Evolutionary conservation across 2,329 filamentous ascomycete species (phyloP).

Genomic region (Stagonosporopsis tanaceti): DNA sequence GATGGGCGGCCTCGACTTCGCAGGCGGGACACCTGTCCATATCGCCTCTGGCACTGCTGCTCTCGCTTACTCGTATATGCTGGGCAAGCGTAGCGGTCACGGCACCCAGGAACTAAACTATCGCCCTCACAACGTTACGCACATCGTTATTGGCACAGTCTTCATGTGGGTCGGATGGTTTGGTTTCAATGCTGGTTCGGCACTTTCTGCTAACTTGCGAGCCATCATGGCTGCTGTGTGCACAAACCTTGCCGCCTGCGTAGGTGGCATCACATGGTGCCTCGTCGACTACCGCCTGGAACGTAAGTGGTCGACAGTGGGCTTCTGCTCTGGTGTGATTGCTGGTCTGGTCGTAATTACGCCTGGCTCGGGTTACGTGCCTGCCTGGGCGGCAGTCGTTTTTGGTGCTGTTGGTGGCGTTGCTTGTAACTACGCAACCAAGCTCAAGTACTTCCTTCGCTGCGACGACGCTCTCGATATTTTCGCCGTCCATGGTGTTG

Average conservation of each 20-base stretch:
- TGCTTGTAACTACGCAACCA: slow-evolving; percentile 88
- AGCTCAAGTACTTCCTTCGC: slow-evolving; percentile 83
- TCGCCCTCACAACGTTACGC: slow-evolving; percentile 89
- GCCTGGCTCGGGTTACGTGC: slow-evolving; percentile 85
- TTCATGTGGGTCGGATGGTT: slow-evolving; percentile 98
- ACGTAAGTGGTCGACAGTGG: slow-evolving; percentile 90
- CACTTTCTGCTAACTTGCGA: slow-evolving; percentile 80
- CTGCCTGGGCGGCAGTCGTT: slow-evolving; percentile 82
- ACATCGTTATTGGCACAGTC: slow-evolving; percentile 90
- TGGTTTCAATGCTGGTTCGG: slow-evolving; percentile 90
- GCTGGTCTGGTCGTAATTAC: slow-evolving; percentile 89
- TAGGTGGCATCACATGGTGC: slow-evolving; percentile 89
- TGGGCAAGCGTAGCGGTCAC: slow-evolving; percentile 84
- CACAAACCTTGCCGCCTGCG: slow-evolving; percentile 83
- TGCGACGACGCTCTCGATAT: slow-evolving; percentile 88
- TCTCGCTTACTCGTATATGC: slow-evolving; percentile 88
- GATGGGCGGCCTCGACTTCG: slow-evolving; percentile 86
- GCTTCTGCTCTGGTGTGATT: slow-evolving; percentile 90
- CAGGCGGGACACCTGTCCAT: slow-evolving; percentile 89
- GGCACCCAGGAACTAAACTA: slow-evolving; percentile 90
- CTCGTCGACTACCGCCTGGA: slow-evolving; percentile 88
- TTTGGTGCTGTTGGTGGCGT: slow-evolving; percentile 79
- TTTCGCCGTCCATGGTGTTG: slow-evolving; percentile 67
- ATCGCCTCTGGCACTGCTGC: slow-evolving; percentile 84
- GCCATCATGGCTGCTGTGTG: slow-evolving; percentile 87